Evolutionary conservation across 1,284 basidiomycete species (phyloP), one percentile per base, ranked within the genome.

Genomic region (Leccinum subfulvum): DNA sequence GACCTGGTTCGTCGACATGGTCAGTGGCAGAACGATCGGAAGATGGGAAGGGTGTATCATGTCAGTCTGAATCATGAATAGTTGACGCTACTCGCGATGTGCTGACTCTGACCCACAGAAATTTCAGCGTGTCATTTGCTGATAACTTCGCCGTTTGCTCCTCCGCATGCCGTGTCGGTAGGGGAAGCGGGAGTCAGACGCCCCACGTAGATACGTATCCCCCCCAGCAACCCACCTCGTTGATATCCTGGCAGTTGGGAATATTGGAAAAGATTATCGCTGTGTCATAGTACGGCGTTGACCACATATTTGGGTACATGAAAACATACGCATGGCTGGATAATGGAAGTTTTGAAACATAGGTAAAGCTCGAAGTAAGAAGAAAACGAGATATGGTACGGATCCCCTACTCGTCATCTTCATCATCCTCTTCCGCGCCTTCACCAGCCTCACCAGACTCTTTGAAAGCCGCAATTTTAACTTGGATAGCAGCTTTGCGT

Each of bases 391-490:
- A 21, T 56, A 11, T 18, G 6, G 44, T 61, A 53, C 39, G 60
- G 65, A 66, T 78, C 8, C 41, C 26, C 77, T 84, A 87, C 77
- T 89, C 84, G 37, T 86, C 85, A 49, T 86, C 83, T 9, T 84
- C 79, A 11, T 79, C 80, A 28, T 78, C 80, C 16, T 83, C 86
- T n/a, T 80, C 66, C 0, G 54, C 84, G 23, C 78, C 82, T 35
- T 74, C 82, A 51, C 72, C 82, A 44, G 67, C 81, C 10, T 71
- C 80, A 58, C 81, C 85, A 69, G 84, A 83, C 60, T 85, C 83
- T 77, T 92, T 84, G 89, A 94, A 96, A 66, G 87, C 87, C 71
- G 89, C 85, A 78, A 96, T 95, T 82, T 91, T 95, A 68, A 79
- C 82, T 68, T 90, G 86, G 78, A 98, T 92, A 66, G 83, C 83